Evolutionary conservation across 2,329 filamentous ascomycete species (phyloP).

Genomic region (Aspergillus alliaceus): DNA sequence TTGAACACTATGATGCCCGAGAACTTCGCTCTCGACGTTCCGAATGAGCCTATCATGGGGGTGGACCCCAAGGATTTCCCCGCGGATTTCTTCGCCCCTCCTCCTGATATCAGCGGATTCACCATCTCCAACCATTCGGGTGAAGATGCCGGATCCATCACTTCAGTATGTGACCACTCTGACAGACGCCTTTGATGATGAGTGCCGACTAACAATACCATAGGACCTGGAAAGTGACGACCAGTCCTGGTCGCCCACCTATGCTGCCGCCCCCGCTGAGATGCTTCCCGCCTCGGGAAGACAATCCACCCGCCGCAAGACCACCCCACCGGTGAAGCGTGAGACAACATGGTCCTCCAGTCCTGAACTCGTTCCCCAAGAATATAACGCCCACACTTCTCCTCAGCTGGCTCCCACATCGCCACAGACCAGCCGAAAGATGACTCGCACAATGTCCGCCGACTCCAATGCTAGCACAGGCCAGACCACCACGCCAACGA

Average conservation of each 20-base stretch:
- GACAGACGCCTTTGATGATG: no score
- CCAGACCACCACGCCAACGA: constrained; percentile 8
- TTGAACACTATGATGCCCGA: constrained; percentile 33
- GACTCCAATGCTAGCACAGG: constrained; percentile 26
- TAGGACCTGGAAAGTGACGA: constrained; percentile 38
- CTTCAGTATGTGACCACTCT: constrained; percentile 19
- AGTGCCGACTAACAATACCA: background rate
- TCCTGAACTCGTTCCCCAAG: constrained; percentile 28
- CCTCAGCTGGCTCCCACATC: constrained; percentile 5
- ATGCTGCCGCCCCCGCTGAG: constrained; percentile 19
- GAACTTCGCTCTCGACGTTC: constrained; percentile 29
- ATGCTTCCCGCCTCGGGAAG: constrained; percentile 6
- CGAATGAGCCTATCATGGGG: constrained; percentile 26
- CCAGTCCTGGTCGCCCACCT: constrained; percentile 30
- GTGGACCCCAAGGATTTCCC: constrained; percentile 32
- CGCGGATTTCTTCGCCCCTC: constrained; percentile 29
- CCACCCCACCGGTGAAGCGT: constrained; percentile 12
- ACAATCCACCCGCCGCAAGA: constrained; percentile 10
- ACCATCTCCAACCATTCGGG: constrained; percentile 27
- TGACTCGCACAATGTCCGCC: constrained; percentile 24
- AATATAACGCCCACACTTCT: constrained; percentile 19
- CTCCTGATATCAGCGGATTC: constrained; percentile 32
- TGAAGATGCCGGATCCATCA: constrained; percentile 31
- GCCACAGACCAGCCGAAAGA: constrained; percentile 20
- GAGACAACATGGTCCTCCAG: constrained; percentile 25